Evolutionary conservation across 2,329 filamentous ascomycete genomes (phyloP), one percentile per base, ranked within the genome.

Genomic region (Ramularia endophylla): DNA sequence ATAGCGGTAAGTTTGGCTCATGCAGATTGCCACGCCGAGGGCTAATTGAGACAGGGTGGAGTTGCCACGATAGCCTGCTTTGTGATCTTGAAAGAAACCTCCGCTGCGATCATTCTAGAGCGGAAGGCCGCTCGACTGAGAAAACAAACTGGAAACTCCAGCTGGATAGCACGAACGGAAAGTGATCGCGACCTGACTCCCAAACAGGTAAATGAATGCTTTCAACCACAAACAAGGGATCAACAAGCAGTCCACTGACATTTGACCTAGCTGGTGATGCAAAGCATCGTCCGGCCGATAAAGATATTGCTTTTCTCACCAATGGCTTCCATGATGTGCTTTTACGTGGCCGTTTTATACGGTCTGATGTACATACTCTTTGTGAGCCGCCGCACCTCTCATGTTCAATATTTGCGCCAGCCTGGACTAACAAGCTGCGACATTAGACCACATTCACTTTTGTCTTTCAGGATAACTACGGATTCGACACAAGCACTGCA

Each of bases 211-310:
- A n/a, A n/a, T n/a, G n/a, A n/a, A n/a, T n/a, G n/a, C n/a, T n/a
- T n/a, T n/a, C n/a, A n/a, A n/a, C n/a, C n/a, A n/a, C n/a, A n/a
- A n/a, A n/a, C n/a, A n/a, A n/a, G n/a, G n/a, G n/a, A n/a, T n/a
- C n/a, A n/a, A n/a, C n/a, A n/a, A n/a, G n/a, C n/a, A n/a, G n/a
- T n/a, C n/a, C n/a, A n/a, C n/a, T n/a, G n/a, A n/a, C n/a, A n/a
- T n/a, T n/a, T n/a, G n/a, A n/a, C n/a, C n/a, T n/a, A n/a, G n/a
- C n/a, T n/a, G n/a, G n/a, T n/a, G n/a, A n/a, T n/a, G n/a, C n/a
- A n/a, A n/a, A n/a, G n/a, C n/a, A n/a, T n/a, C n/a, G 55, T 69
- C 6, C 66, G 81, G 3, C 76, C 77, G 0, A 74, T 74, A 17
- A 77, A 75, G 56, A 70, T 57, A 41, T 38, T 55, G 12, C 27